Base-by-base conservation (phyloP, 257 asterid genomes). In the Linderniella brevidens region DNA sequence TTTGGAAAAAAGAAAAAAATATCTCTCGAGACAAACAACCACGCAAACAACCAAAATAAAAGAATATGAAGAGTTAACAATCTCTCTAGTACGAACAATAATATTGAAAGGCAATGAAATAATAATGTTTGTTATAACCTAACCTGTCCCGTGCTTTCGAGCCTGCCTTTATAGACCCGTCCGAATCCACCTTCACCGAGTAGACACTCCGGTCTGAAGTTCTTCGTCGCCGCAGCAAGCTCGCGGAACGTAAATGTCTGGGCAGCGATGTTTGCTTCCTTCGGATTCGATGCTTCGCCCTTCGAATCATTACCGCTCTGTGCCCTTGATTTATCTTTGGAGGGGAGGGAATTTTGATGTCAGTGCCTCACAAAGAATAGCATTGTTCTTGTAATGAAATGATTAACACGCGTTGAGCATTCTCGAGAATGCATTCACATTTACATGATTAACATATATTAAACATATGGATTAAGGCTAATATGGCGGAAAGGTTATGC, bases 171-270 rank as follows among this genome's bases (percentile, higher is more conserved):
- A 57, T 81, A 81, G 52, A 90, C 96, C 48, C 84, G 88, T 35
- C 96, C 99, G 52, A 90, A 90, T 36, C 99, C 96, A 68, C 99
- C 99, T 72, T 81, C 94, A 37, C 99, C 99, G 37, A 90, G 64
- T 64, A 79, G 61, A 59, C 70, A 69, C 66, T 81, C 99, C 0
- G 66, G 74, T 63, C 75, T 77, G 59, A 90, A 90, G 67, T 82
- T 79, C 57, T 71, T 68, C 8, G 99, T 85, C 37, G 92, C 96
- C 68, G 79, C 66, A 43, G 84, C 88, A 59, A 90, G 94, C 61
- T 85, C 94, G 46, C 84, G 92, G 52, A 81, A 78, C 41, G 93
- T 81, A 76, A 90, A 90, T 46, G 77, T 75, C 61, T 79, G 92
- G 13, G 96, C 93, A 50, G 94, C 86, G 64, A 78, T 84, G 65